Percentiles rank a stretch among this genome's conserved stretches.
Conservation (phyloP, 345 rosid genomes). For the Citrus inodora region DNA sequence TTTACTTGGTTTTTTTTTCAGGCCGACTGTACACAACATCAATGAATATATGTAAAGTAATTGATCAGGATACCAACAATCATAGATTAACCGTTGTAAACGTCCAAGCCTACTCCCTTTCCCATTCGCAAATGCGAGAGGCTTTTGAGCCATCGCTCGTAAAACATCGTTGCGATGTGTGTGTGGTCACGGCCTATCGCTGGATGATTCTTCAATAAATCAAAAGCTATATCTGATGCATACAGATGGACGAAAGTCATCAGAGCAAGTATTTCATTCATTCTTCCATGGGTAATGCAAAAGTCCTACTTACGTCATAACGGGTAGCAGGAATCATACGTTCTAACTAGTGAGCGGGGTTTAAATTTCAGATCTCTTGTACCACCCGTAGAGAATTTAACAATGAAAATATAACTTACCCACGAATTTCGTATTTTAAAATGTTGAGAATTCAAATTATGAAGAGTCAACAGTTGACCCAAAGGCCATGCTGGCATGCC, state of each 20-base stretch:
- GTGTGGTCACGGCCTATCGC: not conserved
- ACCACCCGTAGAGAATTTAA: no score
- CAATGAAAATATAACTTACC: no score
- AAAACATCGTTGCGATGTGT: fast-evolving
- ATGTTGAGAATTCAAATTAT: no score
- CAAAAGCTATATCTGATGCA: not conserved
- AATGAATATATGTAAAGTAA: not conserved
- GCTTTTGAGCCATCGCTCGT: not conserved
- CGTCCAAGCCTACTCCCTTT: not conserved
- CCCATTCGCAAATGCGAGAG: not conserved
- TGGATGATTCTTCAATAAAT: not conserved
- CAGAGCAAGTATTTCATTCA: not conserved
- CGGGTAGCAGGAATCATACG: no score
- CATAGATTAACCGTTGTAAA: not conserved
- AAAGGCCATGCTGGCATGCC: no score
- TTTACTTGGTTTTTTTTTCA: no score
- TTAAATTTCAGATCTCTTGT: no score
- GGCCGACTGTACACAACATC: not conserved
- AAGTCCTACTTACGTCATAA: no score
- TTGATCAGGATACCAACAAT: not conserved
- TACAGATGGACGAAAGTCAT: not conserved
- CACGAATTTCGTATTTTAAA: no score
- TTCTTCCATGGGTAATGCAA: not conserved
- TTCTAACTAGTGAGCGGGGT: no score
- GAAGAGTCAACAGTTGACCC: no score